Evolutionary conservation across 805 yeast genomes (phyloP).

Genomic region (Candida silvatica): DNA sequence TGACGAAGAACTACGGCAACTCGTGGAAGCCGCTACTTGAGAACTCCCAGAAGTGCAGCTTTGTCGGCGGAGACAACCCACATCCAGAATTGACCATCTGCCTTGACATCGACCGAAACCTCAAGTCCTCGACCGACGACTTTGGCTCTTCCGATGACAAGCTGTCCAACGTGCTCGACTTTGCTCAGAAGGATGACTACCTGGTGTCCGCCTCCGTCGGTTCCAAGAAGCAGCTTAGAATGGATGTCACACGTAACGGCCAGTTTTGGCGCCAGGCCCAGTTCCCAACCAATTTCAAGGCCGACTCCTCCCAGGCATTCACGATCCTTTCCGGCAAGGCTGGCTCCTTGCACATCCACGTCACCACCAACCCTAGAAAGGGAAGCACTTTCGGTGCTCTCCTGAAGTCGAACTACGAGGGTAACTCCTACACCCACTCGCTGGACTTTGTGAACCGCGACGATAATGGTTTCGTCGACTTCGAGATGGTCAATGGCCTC

Average conservation of each 20-base stretch:
- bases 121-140: constrained; percentile 42
- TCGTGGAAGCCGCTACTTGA: constrained; percentile 47
- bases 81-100: constrained; percentile 54
- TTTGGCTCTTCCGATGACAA: constrained; percentile 30
- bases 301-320: constrained; percentile 56
- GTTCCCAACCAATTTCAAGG: constrained; percentile 58
- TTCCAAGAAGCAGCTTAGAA: constrained; percentile 43
- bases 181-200: constrained; percentile 60
- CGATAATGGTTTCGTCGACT: constrained; percentile 69
- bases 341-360: constrained; percentile 67
- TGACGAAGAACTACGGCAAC: constrained; percentile 60
- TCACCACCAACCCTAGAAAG: constrained; percentile 48
- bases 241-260: constrained; percentile 72
- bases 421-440: constrained; percentile 69
- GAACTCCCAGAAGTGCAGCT: constrained; percentile 58
- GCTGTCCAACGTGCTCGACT: constrained; percentile 56
- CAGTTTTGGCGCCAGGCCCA: constrained; percentile 60
- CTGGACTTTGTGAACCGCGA: constrained; percentile 69
- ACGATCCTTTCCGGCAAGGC: constrained; percentile 67
- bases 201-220: constrained; percentile 58
- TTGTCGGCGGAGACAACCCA: constrained; percentile 40
- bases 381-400: constrained; percentile 67
- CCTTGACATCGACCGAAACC: constrained; percentile 33
- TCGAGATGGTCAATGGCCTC: constrained; percentile 70
- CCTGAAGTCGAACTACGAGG: constrained; percentile 79